Conservation (phyloP, 2,329 filamentous ascomycete genomes). For the Neocucurbitaria cava region DNA sequence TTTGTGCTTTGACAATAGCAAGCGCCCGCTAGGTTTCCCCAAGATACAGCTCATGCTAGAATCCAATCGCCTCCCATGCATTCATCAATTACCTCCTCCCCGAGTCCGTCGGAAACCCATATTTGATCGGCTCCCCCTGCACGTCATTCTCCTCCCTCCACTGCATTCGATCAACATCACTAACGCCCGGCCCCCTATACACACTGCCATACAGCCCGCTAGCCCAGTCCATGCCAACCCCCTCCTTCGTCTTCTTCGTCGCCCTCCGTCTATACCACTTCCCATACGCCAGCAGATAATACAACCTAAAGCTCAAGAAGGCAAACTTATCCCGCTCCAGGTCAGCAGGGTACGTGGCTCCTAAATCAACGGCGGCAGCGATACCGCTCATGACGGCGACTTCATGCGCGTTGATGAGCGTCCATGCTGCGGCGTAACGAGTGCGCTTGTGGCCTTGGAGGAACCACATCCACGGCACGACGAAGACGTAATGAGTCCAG, state of each 20-base stretch:
- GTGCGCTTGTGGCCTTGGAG: constrained; percentile 71
- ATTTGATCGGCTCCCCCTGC: constrained; percentile 16
- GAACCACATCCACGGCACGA: constrained; percentile 76
- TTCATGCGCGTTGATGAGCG: constrained; percentile 73
- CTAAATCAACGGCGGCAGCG: constrained; percentile 72
- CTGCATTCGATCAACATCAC: constrained; percentile 59
- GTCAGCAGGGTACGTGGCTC: constrained; percentile 69
- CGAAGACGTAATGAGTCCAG: constrained; percentile 69
- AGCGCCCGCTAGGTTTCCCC: background rate
- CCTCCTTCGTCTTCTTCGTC: constrained; percentile 52
- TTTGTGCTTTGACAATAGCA: background rate
- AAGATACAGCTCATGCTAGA: background rate
- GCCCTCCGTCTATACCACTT: constrained; percentile 63
- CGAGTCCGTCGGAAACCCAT: constrained; percentile 15
- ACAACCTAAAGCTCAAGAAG: constrained; percentile 66
- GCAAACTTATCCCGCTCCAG: constrained; percentile 69
- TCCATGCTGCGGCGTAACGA: constrained; percentile 71
- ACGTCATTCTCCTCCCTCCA: constrained; percentile 59
- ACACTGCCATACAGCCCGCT: constrained; percentile 65
- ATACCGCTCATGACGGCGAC: constrained; percentile 75
- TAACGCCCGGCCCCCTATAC: constrained; percentile 66
- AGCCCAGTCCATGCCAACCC: constrained; percentile 63
- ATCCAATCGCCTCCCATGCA: background rate
- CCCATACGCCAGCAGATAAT: constrained; percentile 67
- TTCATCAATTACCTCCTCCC: constrained; percentile 10